Conservation (phyloP, 2,329 filamentous ascomycete species). For the Penicillium vulpinum region DNA sequence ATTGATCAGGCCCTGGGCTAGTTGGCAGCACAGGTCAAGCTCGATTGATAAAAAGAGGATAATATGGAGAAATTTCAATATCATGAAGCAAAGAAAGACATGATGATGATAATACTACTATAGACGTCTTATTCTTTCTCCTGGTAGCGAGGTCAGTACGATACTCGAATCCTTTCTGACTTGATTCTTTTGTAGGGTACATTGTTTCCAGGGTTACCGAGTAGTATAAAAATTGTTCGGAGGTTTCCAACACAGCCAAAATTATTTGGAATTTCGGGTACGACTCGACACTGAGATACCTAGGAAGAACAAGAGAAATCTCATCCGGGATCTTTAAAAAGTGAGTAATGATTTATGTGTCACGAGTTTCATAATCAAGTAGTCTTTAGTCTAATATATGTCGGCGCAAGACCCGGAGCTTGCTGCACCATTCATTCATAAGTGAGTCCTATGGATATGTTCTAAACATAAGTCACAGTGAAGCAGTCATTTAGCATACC, state of each 20-base stretch:
- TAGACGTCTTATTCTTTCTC: background rate
- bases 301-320: background rate
- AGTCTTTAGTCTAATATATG: background rate
- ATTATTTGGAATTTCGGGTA: background rate
- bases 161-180: background rate
- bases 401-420: background rate
- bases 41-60: background rate
- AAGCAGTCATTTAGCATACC: too few relatives aligned
- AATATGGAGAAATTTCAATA: too few relatives aligned
- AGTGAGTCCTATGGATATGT: background rate
- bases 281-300: background rate
- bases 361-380: background rate
- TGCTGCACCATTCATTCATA: background rate
- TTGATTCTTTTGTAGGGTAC: background rate
- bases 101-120: background rate
- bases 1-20: constrained; percentile 21
- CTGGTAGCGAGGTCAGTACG: too few relatives aligned
- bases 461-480: background rate
- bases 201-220: background rate
- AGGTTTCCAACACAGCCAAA: background rate
- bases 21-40: background rate
- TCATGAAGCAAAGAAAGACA: background rate
- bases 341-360: background rate
- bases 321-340: too few relatives aligned
- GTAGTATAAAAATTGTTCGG: background rate